phyloP scores from a whole-genome alignment of 75 land plant species.

The Sequoia sempervirens region DNA sequence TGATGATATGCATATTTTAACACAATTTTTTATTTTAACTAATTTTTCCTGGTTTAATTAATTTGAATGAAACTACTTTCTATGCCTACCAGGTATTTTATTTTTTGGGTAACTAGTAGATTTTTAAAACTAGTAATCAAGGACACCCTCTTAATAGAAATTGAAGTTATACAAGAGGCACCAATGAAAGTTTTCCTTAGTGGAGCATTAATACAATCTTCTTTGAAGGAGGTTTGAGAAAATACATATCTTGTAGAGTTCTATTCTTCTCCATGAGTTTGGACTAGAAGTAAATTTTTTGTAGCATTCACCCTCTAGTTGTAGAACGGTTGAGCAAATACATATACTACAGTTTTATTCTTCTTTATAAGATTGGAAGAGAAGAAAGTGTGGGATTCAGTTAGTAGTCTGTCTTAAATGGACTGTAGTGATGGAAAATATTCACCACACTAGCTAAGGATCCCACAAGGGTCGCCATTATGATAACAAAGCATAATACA shows the following conservation, averaged over 20 bases:
- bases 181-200: neutral
- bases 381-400: neutral
- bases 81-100: too few relatives aligned
- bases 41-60: too few relatives aligned
- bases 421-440: slow-evolving; percentile 29
- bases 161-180: neutral
- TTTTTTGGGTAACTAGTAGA: too few relatives aligned
- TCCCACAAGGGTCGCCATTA: slow-evolving; percentile 33
- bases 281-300: neutral
- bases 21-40: too few relatives aligned
- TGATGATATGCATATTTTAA: too few relatives aligned
- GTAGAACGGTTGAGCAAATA: neutral
- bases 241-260: neutral
- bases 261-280: neutral
- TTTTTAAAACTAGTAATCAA: neutral
- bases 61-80: too few relatives aligned
- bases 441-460: slow-evolving; percentile 35
- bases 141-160: neutral
- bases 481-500: slow-evolving; percentile 32
- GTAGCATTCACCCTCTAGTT: neutral
- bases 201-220: neutral
- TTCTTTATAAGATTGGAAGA: neutral
- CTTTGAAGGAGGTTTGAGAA: too few relatives aligned
- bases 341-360: neutral
- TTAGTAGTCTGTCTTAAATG: slow-evolving; percentile 24